Evolutionary conservation across 2,329 filamentous ascomycete species (phyloP).

Genomic region (Cyphellophora europaea): DNA sequence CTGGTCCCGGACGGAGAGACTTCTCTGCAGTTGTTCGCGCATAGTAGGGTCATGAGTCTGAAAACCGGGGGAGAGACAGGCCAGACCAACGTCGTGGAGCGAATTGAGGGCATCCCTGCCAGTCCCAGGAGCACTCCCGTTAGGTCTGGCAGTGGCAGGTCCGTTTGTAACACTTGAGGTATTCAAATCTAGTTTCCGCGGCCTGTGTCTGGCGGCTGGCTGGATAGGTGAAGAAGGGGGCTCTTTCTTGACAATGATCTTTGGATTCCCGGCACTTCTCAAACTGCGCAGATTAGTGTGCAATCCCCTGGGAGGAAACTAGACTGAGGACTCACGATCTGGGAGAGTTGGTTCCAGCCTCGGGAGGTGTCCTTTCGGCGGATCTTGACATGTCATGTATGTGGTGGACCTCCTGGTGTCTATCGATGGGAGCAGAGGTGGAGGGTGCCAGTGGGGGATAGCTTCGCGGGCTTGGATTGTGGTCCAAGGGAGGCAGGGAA

Average conservation of each 20-base stretch:
- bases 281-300: too few relatives aligned
- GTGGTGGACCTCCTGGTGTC: conserved; percentile 6
- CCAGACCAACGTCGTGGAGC: conserved; percentile 87
- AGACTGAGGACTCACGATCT: conserved; percentile 47
- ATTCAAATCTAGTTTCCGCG: conserved; percentile 68
- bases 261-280: conserved; percentile 50
- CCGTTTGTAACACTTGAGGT: conserved; percentile 29
- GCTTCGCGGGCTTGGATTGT: conserved; percentile 34
- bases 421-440: conserved; percentile 18
- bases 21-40: conserved; percentile 90
- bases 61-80: conserved; percentile 91
- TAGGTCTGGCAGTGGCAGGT: conserved; percentile 35
- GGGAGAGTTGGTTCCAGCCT: conserved; percentile 18
- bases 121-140: conserved; percentile 59
- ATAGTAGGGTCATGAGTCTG: conserved; percentile 93
- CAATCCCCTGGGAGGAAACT: too few relatives aligned
- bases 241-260: conserved; percentile 95
- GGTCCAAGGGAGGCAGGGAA: conserved; percentile 34
- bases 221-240: conserved; percentile 68
- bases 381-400: not conserved
- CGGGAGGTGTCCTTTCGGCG: conserved; percentile 1
- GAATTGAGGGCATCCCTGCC: conserved; percentile 65
- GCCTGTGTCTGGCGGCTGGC: conserved; percentile 62
- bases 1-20: conserved; percentile 85
- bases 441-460: conserved; percentile 32